Evolutionary conservation across 306 rosid genomes (phyloP), one percentile per base, ranked within the genome.

Genomic region (Castanopsis chinensis): DNA sequence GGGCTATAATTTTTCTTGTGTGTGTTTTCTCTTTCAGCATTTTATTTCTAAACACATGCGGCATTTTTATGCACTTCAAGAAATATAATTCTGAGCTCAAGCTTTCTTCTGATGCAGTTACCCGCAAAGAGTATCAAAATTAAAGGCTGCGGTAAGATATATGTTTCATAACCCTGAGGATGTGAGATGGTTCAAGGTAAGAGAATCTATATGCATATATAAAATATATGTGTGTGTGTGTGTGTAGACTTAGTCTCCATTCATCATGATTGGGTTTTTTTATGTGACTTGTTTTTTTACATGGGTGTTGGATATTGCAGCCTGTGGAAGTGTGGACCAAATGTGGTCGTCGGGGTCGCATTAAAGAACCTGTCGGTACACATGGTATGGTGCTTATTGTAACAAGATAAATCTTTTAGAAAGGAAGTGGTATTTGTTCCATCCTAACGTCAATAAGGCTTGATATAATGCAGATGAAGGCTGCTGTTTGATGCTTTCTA

Each of bases 151-250:
- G 2, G 98, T 93, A 32, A 91, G 86, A 80, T 92, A 90, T 43
- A 93, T 95, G 98, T 93, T 93, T 69, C 90, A 95, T 82, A 90
- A 84, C 83, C 99, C 99, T 32, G 99, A 95, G 88, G 99, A 95
- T 57, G 97, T 95, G 49, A 91, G 80, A 83, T 95, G 98, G 99
- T 95, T 93, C 82, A 93, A 90, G 98, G 98, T 91, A 79, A 84
- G 88, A 41, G 69, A 68, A 67, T 73, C 58, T 78, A 25, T 56
- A 52, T 6, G 43, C 74, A 55, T 5, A 23, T 55, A 20, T n/a
- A 41, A 75, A 10, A 59, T 64, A 49, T 77, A 0, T 41, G 10
- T 41, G 10, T 41, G 2, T 49, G 20, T 37, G 2, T 79, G 19
- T n/a, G 76, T n/a, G 28, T 28, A 68, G 52, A 33, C 27, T 2